Percentiles rank a stretch among this genome's conserved stretches.
Conservation (phyloP, 306 rosid species). For the Oemleria cerasiformis region DNA sequence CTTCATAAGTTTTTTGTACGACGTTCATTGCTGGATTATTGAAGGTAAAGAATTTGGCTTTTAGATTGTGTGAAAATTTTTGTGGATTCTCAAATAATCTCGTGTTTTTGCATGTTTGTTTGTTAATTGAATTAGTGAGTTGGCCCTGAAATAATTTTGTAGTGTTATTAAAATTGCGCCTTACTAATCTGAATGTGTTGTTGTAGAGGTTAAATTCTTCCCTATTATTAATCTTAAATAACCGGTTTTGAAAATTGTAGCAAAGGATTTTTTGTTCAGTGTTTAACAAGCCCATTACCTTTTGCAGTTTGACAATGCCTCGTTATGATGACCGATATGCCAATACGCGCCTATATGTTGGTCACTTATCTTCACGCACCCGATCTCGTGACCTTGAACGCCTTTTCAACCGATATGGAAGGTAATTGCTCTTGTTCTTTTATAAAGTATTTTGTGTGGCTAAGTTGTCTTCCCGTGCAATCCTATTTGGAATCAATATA, state of each 20-base stretch:
- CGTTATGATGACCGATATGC: constrained; percentile 74
- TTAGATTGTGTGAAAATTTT: neutral
- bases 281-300: neutral
- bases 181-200: neutral
- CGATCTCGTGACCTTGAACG: constrained; percentile 75
- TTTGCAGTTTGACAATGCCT: constrained; percentile 53
- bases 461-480: neutral
- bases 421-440: constrained; percentile 29
- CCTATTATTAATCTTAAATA: neutral
- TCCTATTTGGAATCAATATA: neutral
- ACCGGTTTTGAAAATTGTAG: neutral
- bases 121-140: neutral
- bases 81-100: neutral
- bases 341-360: constrained; percentile 67
- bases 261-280: neutral
- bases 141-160: neutral
- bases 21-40: neutral
- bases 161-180: no score
- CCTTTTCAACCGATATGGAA: constrained; percentile 66
- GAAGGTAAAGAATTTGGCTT: neutral
- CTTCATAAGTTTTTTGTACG: neutral
- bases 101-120: no score
- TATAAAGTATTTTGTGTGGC: neutral
- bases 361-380: constrained; percentile 61
- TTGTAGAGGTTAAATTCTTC: neutral